Evolutionary conservation across 305 asterid genomes (phyloP).

Genomic region (Solanum chacoense): DNA sequence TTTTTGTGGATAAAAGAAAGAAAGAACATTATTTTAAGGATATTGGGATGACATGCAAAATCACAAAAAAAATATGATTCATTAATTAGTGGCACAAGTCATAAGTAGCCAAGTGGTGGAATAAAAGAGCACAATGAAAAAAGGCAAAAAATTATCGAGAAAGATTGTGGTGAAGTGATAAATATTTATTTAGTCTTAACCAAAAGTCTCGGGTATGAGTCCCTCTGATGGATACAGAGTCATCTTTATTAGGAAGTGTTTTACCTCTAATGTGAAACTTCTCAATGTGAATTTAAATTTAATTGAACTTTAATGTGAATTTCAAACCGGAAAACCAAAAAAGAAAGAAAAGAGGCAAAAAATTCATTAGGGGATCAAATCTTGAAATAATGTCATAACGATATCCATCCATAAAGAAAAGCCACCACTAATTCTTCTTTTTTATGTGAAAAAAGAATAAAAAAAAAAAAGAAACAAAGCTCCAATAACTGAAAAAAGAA

Average conservation of each 20-base stretch:
- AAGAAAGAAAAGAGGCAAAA: not conserved
- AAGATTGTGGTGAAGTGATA: no score
- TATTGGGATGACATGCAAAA: not conserved
- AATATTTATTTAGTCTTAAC: no score
- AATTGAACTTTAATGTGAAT: fast-evolving
- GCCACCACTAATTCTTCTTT: not conserved
- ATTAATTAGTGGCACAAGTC: not conserved
- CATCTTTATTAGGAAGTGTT: no score
- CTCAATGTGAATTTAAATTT: no score
- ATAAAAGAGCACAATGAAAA: not conserved
- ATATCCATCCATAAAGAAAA: not conserved
- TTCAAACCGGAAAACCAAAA: not conserved
- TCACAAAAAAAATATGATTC: not conserved
- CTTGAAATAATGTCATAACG: not conserved
- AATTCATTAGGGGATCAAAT: not conserved
- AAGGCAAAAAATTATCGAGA: not conserved
- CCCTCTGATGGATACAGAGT: not conserved
- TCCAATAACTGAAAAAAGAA: not conserved
- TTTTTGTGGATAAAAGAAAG: not conserved
- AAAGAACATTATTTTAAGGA: not conserved
- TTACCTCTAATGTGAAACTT: no score
- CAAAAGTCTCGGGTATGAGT: no score
- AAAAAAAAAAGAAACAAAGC: not conserved
- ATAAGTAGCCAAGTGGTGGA: not conserved
- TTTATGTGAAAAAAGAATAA: not conserved